Evolutionary conservation across 106 monocot species (phyloP).

Genomic region (Dactylorhiza incarnata): DNA sequence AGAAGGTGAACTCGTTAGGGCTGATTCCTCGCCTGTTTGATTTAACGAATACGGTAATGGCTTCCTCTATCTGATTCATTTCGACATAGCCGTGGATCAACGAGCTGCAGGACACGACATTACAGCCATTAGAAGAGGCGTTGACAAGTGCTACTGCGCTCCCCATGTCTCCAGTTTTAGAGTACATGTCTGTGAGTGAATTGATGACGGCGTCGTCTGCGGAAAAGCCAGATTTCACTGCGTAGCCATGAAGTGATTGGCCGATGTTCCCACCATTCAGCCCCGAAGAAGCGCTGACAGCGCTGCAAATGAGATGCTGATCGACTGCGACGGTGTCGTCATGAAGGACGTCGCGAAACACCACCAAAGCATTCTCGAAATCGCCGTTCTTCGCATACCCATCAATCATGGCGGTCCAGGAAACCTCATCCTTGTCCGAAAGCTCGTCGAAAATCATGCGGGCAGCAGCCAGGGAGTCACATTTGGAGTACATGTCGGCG

Average conservation of each 20-base stretch:
- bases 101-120: slow-evolving; percentile 40
- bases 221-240: slow-evolving; percentile 23
- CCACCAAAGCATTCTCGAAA: slow-evolving; percentile 14
- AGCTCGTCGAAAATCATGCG: slow-evolving; percentile 30
- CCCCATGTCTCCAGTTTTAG: slow-evolving; percentile 37
- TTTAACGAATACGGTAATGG: slow-evolving; percentile 23
- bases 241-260: slow-evolving; percentile 15
- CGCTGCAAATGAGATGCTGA: slow-evolving; percentile 36
- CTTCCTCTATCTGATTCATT: slow-evolving; percentile 22
- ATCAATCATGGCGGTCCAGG: slow-evolving; percentile 50
- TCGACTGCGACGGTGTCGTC: slow-evolving; percentile 11
- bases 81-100: slow-evolving; percentile 54
- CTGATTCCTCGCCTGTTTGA: slow-evolving; percentile 13
- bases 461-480: slow-evolving; percentile 17
- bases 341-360: slow-evolving; percentile 17
- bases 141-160: slow-evolving; percentile 16
- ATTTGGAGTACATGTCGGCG: slow-evolving; percentile 46
- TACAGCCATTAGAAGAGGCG: slow-evolving; percentile 13
- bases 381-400: slow-evolving; percentile 45
- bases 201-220: slow-evolving; percentile 12
- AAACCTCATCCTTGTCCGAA: slow-evolving; percentile 36
- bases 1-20: slow-evolving; percentile 53
- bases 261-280: slow-evolving; percentile 17
- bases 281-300: slow-evolving; percentile 23
- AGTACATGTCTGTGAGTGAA: slow-evolving; percentile 39